Base-by-base conservation (phyloP, 306 rosid genomes). In the Quercus suber region DNA sequence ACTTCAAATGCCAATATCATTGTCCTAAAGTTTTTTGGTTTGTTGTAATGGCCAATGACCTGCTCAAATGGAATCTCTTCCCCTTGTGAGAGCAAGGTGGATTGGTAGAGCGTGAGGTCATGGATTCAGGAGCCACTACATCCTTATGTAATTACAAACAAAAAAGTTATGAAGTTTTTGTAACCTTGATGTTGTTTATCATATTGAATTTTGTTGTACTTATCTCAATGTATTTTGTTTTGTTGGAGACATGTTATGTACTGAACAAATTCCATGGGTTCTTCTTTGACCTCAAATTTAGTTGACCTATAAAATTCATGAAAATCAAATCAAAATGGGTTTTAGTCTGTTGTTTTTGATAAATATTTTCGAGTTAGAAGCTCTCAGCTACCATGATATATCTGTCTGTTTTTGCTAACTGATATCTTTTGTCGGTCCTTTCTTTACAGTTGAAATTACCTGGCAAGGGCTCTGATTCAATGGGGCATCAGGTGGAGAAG, bases 361-460 rank as follows among this genome's bases (percentile, higher is more conserved):
- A 37, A 80, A 37, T 41, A 41, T 78, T 86, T 10, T 63, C 55
- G 28, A 73, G 23, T 81, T 67, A 33, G 57, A 31, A 64, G 31
- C 43, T 5, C 23, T 64, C 3, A 13, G 41, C n/a, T 63, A 30
- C 70, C 28, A 7, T 30, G 4, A 17, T 30, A 5, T 2, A 1
- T 64, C 9, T 18, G 25, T 35, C 13, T 21, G 33, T 25, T 20
- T 2, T 71, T 30, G 25, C 78, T 73, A 45, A 76, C 78, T 63
- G 19, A 71, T 78, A 19, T 82, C 64, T 60, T 18, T 63, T 58
- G 25, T 70, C 74, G 70, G n/a, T 15, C 52, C 21, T 28, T 79
- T 33, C 35, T 51, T 41, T 67, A 33, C 89, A 93, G 97, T 74
- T 86, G 1, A 88, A 90, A 79, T 65, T 87, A 71, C 77, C 69